Evolutionary conservation across 495 filamentous ascomycete genomes (phyloP), one percentile per base, ranked within the genome.

Genomic region (Hypoxylon subgilvum): DNA sequence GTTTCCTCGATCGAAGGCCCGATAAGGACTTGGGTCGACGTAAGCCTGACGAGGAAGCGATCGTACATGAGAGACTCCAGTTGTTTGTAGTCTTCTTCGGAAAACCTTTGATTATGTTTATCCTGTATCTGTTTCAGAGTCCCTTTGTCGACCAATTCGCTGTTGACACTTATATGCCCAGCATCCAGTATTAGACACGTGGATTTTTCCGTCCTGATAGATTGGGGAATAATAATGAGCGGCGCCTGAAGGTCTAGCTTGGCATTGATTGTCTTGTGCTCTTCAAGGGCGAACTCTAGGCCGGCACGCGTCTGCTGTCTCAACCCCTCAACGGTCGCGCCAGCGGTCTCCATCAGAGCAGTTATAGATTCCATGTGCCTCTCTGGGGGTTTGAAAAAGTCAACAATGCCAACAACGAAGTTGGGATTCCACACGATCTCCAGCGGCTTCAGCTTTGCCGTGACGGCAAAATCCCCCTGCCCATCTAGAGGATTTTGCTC

Each of bases 291-390:
- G 75, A 96, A 98, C 69, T 97, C 92, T 23, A 98, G 80, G 8
- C 94, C 94, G 45, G 94, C 93, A 68, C 94, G 82, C 1, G 95
- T 98, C 74, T 98, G 94, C 71, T 96, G 91, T 28, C 94, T 84
- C 50, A 97, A 75, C 10, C 91, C 92, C 72, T 97, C 91, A 1
- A 98, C 93, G 0, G 93, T 97, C 22, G 91, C 92, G 13, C 94
- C 92, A 17, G 94, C 94, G 14, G 89, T 90, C 68, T 98, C 94
- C 81, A 98, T 85, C 39, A 98, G 78, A 18, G 93, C 94, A 6
- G 86, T 87, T 63, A 98, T 96, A 16, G 93, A 97, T 71, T 98
- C 94, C 94, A 97, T 96, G 69, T 98, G 95, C 52, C 91, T 81
- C 71, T 96, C 90, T 1, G 94, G 95, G 3, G 94, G 94, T 48